phyloP scores from a whole-genome alignment of 2,329 filamentous ascomycete species.

The Apiospora phragmitis region DNA sequence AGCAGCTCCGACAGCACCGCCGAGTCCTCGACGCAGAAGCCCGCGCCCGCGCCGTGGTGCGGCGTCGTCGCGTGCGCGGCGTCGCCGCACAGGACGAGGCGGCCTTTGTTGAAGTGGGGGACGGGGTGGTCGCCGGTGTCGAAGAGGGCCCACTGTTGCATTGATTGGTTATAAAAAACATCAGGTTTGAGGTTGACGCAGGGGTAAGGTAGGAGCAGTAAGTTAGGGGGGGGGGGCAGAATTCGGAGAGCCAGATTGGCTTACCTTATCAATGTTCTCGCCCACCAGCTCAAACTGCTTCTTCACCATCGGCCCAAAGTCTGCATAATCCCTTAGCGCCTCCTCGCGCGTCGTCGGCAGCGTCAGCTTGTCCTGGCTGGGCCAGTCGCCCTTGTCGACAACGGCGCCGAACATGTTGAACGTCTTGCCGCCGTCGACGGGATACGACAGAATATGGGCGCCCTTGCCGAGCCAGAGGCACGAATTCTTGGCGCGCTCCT shows the following conservation, averaged over 20 bases:
- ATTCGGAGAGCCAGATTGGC: slow-evolving; percentile 7
- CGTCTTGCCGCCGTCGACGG: slow-evolving; percentile 52
- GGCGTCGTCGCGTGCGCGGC: slow-evolving; percentile 64
- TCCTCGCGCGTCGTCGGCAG: slow-evolving; percentile 1
- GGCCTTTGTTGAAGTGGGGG: slow-evolving; percentile 12
- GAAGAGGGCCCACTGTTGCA: slow-evolving; percentile 12
- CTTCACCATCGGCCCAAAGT: slow-evolving; percentile 20
- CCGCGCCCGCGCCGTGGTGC: slow-evolving; percentile 59
- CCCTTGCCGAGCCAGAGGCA: slow-evolving; percentile 40
- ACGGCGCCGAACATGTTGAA: slow-evolving; percentile 48
- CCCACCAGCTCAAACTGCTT: slow-evolving; percentile 31
- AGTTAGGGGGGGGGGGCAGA: too few relatives aligned
- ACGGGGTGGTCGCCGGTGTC: slow-evolving; percentile 11
- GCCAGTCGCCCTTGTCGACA: slow-evolving; percentile 10
- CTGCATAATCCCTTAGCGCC: neutral
- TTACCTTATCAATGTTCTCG: slow-evolving; percentile 30
- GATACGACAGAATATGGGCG: slow-evolving; percentile 58
- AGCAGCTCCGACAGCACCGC: slow-evolving; percentile 9
- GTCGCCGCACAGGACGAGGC: slow-evolving; percentile 56
- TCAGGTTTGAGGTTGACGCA: neutral
- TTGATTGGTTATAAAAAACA: neutral
- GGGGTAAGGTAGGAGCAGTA: too few relatives aligned
- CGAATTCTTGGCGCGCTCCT: slow-evolving; percentile 23
- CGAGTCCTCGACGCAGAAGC: slow-evolving; percentile 56
- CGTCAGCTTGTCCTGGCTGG: neutral